These are phyloP conservation scores for Sporothrix brunneoviolacea DNA, from an alignment of 2,329 filamentous ascomycete species.

Conservation along the genomic window DNA sequence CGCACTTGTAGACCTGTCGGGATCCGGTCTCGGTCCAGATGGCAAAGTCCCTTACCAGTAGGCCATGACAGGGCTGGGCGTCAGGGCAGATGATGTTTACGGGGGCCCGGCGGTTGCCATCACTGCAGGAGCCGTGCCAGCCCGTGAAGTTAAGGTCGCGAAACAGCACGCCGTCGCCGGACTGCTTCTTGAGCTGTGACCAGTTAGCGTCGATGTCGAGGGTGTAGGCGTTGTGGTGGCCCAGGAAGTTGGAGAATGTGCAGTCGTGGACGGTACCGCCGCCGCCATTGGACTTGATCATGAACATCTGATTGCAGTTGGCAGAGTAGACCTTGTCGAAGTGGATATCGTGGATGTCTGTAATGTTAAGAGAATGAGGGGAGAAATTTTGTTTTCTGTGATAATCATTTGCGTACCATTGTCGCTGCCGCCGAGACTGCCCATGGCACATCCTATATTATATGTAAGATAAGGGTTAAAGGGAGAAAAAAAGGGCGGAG, in stretches of 20 bases:
- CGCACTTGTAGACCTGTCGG: slow-evolving; percentile 16
- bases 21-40: slow-evolving; percentile 21
- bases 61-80: slow-evolving; percentile 16
- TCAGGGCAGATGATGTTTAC: slow-evolving; percentile 36
- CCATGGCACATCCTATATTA: slow-evolving; percentile 51
- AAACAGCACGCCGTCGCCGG: slow-evolving; percentile 45
- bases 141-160: slow-evolving; percentile 46
- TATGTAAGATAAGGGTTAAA: too few relatives aligned
- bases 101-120: slow-evolving; percentile 45
- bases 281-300: slow-evolving; percentile 57
- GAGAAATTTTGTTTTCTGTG: too few relatives aligned
- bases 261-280: slow-evolving; percentile 44
- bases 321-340: slow-evolving; percentile 54
- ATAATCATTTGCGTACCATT: too few relatives aligned
- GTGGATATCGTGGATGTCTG: slow-evolving; percentile 42
- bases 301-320: slow-evolving; percentile 56
- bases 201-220: slow-evolving; percentile 50
- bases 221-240: slow-evolving; percentile 52
- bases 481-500: too few relatives aligned
- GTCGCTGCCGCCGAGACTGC: slow-evolving; percentile 40
- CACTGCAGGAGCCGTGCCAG: slow-evolving; percentile 47
- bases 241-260: slow-evolving; percentile 52
- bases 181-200: slow-evolving; percentile 21
- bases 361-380: too few relatives aligned
- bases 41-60: slow-evolving; percentile 18